A percentile compares a stretch with the other conserved stretches of the same genome.
These are phyloP conservation scores for Glaciozyma martinii DNA, from an alignment of 768 basidiomycete genomes.

Conservation along the genomic window DNA sequence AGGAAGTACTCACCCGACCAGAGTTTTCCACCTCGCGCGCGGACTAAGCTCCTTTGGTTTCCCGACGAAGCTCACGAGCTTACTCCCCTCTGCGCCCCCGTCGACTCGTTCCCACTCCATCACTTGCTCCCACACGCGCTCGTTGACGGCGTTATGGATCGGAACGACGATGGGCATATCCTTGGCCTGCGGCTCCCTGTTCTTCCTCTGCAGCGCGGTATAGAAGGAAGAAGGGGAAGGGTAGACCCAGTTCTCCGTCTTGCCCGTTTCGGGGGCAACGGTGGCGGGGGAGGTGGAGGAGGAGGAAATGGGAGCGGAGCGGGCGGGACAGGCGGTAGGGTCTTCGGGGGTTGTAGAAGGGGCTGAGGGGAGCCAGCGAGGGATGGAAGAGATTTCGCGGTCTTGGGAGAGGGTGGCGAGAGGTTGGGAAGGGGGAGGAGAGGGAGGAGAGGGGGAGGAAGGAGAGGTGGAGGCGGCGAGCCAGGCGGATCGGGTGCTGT, in stretches of 20 bases:
- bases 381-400: slow-evolving; percentile 81
- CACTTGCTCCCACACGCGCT: slow-evolving; percentile 77
- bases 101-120: slow-evolving; percentile 60
- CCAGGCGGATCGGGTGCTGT: slow-evolving; percentile 48
- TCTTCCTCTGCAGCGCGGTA: slow-evolving; percentile 89
- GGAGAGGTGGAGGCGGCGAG: slow-evolving; percentile 25
- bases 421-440: neutral
- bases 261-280: slow-evolving; percentile 2
- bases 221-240: slow-evolving; percentile 98
- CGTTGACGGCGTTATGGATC: slow-evolving; percentile 98
- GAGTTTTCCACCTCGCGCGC: slow-evolving; percentile 67
- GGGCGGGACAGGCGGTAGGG: neutral
- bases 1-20: slow-evolving; percentile 61
- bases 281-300: neutral
- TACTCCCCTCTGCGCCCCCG: slow-evolving; percentile 31
- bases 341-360: neutral
- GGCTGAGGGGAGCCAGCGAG: slow-evolving; percentile 44
- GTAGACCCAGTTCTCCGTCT: slow-evolving; percentile 76
- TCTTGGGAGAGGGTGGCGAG: slow-evolving; percentile 50
- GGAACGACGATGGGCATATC: slow-evolving; percentile 96
- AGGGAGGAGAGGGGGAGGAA: slow-evolving; percentile 22
- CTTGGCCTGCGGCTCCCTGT: slow-evolving; percentile 56
- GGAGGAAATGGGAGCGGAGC: slow-evolving; percentile 4
- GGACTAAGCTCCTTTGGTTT: slow-evolving; percentile 68
- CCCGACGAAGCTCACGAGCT: slow-evolving; percentile 61